Conservation (phyloP, 73 alveolate species). For the Paraurostyla sp. region DNA sequence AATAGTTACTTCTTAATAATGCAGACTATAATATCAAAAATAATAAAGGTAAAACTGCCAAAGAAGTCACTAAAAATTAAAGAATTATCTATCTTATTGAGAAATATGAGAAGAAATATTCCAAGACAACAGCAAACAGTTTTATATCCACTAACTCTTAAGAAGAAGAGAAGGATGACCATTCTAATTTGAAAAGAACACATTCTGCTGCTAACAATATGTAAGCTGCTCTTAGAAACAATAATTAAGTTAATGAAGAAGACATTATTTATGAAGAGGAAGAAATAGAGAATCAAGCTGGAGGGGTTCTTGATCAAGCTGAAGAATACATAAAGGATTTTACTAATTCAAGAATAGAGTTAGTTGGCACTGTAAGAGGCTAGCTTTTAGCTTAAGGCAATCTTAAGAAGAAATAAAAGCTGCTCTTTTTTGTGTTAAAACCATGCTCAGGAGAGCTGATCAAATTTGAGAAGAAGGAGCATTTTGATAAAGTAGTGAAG, state of each 20-base stretch:
- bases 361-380: slow-evolving; percentile 14
- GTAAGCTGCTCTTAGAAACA: no score
- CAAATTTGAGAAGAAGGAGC: slow-evolving; percentile 26
- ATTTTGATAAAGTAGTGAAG: not conserved
- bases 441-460: not conserved
- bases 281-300: slow-evolving; percentile 25
- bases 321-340: slow-evolving; percentile 23
- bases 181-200: not conserved
- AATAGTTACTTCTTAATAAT: not conserved
- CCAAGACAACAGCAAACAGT: not conserved
- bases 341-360: not conserved
- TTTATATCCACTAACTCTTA: not conserved
- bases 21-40: slow-evolving; percentile 15
- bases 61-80: slow-evolving; percentile 48
- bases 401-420: slow-evolving; percentile 12
- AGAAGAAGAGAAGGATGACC: not conserved
- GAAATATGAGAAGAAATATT: slow-evolving; percentile 15
- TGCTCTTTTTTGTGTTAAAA: not conserved
- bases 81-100: slow-evolving; percentile 28
- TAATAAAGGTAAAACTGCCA: not conserved
- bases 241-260: not conserved
- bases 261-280: slow-evolving; percentile 24
- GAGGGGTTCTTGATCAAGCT: slow-evolving; percentile 19
- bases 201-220: not conserved
- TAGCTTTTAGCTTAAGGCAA: slow-evolving; percentile 1